Percentiles rank a stretch among this genome's conserved stretches.
These are phyloP conservation scores for Backusella tarrabulga DNA, from an alignment of 192 early-diverging fungal genomes.

Conservation along the genomic window DNA sequence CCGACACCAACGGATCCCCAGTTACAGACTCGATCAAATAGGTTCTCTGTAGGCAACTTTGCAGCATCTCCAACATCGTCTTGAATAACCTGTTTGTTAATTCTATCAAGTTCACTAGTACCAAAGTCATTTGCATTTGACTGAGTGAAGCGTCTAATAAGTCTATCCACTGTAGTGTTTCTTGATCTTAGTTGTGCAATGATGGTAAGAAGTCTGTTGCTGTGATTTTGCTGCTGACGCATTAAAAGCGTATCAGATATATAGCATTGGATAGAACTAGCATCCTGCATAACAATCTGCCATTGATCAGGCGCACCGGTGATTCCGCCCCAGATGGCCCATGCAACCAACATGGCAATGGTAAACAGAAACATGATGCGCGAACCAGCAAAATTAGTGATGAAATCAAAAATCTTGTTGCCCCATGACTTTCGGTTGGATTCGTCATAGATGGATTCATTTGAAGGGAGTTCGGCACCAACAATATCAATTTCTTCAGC, in stretches of 20 bases:
- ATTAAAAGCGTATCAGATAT: conserved; percentile 26
- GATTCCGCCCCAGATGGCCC: conserved; percentile 11
- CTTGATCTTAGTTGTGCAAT: conserved; percentile 12
- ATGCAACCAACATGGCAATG: background rate
- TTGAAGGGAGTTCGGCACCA: background rate
- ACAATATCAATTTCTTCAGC: background rate
- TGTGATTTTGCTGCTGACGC: conserved; percentile 22
- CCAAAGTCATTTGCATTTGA: background rate
- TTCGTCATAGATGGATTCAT: background rate
- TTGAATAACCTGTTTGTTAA: background rate
- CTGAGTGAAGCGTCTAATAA: background rate
- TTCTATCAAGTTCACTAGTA: background rate
- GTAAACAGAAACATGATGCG: conserved; percentile 9
- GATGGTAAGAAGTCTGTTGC: background rate
- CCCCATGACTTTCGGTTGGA: background rate
- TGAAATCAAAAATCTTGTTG: background rate
- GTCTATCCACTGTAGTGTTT: background rate
- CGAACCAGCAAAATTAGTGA: conserved; percentile 15
- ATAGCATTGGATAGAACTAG: conserved; percentile 21
- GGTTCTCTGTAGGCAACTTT: conserved; percentile 17
- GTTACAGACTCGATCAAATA: conserved; percentile 12
- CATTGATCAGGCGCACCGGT: conserved; percentile 13
- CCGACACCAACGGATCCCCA: conserved; percentile 7
- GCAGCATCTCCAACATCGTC: conserved; percentile 6
- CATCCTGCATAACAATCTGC: conserved; percentile 24